Conservation (phyloP, 2,329 filamentous ascomycete genomes). For the Alternaria burnsii region DNA sequence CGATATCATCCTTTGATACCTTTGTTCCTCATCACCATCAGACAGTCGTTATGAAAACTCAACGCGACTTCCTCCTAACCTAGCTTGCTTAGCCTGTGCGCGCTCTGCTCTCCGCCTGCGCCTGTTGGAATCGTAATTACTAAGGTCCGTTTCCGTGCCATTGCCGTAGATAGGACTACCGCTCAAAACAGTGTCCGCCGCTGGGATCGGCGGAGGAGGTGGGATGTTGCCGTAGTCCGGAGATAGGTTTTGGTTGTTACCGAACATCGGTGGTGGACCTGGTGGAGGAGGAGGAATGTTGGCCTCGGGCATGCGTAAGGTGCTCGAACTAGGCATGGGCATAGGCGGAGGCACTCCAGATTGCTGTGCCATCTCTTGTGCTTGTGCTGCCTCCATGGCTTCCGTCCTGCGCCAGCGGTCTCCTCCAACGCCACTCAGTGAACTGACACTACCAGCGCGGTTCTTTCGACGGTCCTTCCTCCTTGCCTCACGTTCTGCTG, state of each 20-base stretch:
- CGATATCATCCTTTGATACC: not conserved
- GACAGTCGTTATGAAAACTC: slow-evolving; percentile 49
- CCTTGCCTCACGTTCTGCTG: slow-evolving; percentile 65
- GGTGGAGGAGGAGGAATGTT: slow-evolving; percentile 43
- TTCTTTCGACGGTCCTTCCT: slow-evolving; percentile 56
- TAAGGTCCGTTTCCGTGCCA: slow-evolving; percentile 51
- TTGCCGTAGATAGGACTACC: slow-evolving; percentile 48
- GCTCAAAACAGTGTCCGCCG: slow-evolving; percentile 44
- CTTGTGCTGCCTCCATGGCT: slow-evolving; percentile 47
- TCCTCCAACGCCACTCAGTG: slow-evolving; percentile 46
- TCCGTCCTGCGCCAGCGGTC: slow-evolving; percentile 53
- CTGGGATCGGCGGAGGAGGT: slow-evolving; percentile 48
- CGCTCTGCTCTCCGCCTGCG: slow-evolving; percentile 51
- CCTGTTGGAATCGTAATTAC: slow-evolving; percentile 52
- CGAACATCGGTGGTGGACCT: slow-evolving; percentile 39
- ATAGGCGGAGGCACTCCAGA: slow-evolving; percentile 33
- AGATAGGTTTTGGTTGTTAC: slow-evolving; percentile 9
- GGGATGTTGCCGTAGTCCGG: slow-evolving; percentile 30
- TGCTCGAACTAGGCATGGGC: slow-evolving; percentile 36
- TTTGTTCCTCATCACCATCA: not conserved
- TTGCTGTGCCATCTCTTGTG: slow-evolving; percentile 39
- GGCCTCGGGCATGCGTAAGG: slow-evolving; percentile 42
- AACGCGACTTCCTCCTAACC: slow-evolving; percentile 48
- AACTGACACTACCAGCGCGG: slow-evolving; percentile 53
- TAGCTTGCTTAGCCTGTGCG: slow-evolving; percentile 50